Base-by-base conservation (phyloP, 163 green algal genomes). In the Prototheca wickerhamii region DNA sequence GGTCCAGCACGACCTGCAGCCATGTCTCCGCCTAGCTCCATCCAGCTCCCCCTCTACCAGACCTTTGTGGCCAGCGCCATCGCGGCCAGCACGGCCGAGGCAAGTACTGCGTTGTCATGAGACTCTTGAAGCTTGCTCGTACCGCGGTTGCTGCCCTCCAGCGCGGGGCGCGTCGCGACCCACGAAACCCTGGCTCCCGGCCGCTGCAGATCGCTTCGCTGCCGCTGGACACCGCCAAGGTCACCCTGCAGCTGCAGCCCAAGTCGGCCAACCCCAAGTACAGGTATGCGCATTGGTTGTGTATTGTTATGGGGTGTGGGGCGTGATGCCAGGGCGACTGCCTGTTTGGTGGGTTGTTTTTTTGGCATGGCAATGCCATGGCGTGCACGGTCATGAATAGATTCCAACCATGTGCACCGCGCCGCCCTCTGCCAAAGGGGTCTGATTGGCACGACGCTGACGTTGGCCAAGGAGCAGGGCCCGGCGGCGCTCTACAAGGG, bases 151-250 rank as follows among this genome's bases (percentile, higher is more conserved):
- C 54, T 59, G 43, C 17, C 44, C n/a, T n/a, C n/a, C n/a, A n/a
- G n/a, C 6, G 26, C 32, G 26, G 20, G 7, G 29, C 4, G 6
- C 29, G 17, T 2, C 46, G 8, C 10, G n/a, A 17, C 4, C 5
- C 4, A 49, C 23, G 51, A 0, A 43, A n/a, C 20, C 49, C 6
- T 42, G 30, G 2, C 60, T 33, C 35, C 30, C 46, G 12, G 21
- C 54, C 26, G 57, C 20, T 61, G 40, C 64, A 72, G 66, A 65
- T 70, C 26, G 0, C 61, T 3, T 78, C 83, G 12, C 72, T 96
- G 23, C 92, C 91, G 2, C 73, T 98, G 23, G 93, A 98, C 72
- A 97, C 90, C 4, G 92, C 92, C 34, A 98, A 99, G 67, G 93
- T 99, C 7, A 73, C 87, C 33, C 73, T 99, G 33, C 93, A 99